phyloP scores from a whole-genome alignment of 1,139 yeast species.

The Yamadazyma friedrichii region DNA sequence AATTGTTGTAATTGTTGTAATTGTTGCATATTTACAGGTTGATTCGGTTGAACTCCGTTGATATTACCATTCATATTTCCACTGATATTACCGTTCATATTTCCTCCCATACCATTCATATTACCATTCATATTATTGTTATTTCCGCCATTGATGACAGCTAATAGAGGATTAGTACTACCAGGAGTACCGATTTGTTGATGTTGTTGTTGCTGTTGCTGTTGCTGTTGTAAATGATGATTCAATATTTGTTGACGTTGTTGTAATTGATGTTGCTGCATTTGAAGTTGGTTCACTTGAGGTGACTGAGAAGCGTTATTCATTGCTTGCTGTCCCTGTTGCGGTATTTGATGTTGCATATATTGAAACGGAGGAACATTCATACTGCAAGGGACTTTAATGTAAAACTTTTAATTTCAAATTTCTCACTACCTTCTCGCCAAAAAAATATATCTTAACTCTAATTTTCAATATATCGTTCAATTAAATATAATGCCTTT shows the following conservation, averaged over 20 bases:
- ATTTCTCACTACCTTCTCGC: too few relatives aligned
- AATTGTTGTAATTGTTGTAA: constrained; percentile 18
- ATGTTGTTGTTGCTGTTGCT: constrained; percentile 34
- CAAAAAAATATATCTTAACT: neutral
- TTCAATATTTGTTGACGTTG: constrained; percentile 40
- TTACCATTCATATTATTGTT: neutral
- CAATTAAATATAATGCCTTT: too few relatives aligned
- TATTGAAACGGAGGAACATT: constrained; percentile 48
- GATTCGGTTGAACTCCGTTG: constrained; percentile 10
- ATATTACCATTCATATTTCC: neutral
- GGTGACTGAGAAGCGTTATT: constrained; percentile 33
- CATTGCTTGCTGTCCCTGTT: constrained; percentile 28
- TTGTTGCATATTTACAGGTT: constrained; percentile 13
- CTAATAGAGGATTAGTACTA: constrained; percentile 36
- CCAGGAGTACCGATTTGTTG: constrained; percentile 16
- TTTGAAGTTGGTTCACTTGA: constrained; percentile 36
- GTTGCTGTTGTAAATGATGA: constrained; percentile 38
- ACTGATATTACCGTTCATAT: too few relatives aligned
- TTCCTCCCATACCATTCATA: too few relatives aligned
- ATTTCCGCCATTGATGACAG: constrained; percentile 34
- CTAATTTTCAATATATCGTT: too few relatives aligned
- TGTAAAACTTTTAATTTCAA: neutral
- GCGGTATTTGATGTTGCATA: constrained; percentile 34
- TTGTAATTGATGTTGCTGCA: constrained; percentile 35
- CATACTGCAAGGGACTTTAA: constrained; percentile 16